phyloP scores from a whole-genome alignment of 805 yeast species.

The Metschnikowia lochheadii region DNA sequence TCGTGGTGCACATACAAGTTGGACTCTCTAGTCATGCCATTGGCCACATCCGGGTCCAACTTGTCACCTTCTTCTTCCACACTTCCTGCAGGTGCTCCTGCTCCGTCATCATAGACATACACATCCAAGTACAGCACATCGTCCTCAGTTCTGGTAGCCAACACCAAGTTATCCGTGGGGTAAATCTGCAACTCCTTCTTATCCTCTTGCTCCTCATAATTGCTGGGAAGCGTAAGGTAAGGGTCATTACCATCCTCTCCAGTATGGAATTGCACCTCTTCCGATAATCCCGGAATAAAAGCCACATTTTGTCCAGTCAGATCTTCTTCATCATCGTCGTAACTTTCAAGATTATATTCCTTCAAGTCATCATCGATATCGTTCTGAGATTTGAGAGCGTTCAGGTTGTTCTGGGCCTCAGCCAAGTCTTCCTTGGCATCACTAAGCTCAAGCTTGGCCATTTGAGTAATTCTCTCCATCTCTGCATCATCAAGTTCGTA shows the following conservation, averaged over 20 bases:
- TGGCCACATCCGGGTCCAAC: conserved; percentile 67
- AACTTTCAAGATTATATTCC: conserved; percentile 82
- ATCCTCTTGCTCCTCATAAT: conserved; percentile 67
- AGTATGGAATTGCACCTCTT: conserved; percentile 51
- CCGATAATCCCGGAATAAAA: conserved; percentile 68
- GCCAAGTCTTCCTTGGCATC: conserved; percentile 69
- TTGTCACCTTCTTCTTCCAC: conserved; percentile 67
- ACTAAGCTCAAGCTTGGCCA: conserved; percentile 77
- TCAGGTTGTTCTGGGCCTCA: conserved; percentile 30
- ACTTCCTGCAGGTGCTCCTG: conserved; percentile 70
- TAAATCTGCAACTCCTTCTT: conserved; percentile 79
- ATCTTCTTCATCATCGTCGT: conserved; percentile 64
- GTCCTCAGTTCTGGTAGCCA: conserved; percentile 94
- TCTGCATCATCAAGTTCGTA: conserved; percentile 89
- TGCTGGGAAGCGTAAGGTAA: conserved; percentile 59
- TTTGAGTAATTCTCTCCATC: conserved; percentile 79
- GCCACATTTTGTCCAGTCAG: conserved; percentile 55
- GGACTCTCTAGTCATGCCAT: conserved; percentile 67
- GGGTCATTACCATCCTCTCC: conserved; percentile 44
- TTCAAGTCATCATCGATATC: conserved; percentile 81
- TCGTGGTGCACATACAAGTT: conserved; percentile 93
- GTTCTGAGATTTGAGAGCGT: conserved; percentile 46
- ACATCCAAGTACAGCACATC: conserved; percentile 90
- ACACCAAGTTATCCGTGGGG: conserved; percentile 83
- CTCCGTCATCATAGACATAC: conserved; percentile 91